Conservation (phyloP, 805 yeast species). For the Metahyphopichia silvanorum region DNA sequence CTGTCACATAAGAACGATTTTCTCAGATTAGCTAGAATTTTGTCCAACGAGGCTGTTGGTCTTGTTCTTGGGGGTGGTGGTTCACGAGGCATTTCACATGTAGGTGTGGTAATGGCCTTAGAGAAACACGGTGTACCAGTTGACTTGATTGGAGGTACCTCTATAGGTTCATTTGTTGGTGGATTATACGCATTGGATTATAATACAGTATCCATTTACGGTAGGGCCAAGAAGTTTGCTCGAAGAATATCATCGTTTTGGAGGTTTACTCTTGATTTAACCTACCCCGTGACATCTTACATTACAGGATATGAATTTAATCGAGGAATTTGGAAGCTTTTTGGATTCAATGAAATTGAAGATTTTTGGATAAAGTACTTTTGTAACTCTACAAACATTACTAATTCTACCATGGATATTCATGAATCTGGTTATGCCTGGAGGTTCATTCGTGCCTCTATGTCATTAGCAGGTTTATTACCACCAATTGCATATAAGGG, state of each 20-base stretch:
- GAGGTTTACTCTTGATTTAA: slow-evolving; percentile 80
- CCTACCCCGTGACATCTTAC: slow-evolving; percentile 91
- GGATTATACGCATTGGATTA: slow-evolving; percentile 92
- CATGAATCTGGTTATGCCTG: slow-evolving; percentile 92
- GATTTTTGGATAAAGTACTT: slow-evolving; percentile 92
- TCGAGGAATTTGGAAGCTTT: slow-evolving; percentile 94
- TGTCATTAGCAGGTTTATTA: slow-evolving; percentile 90
- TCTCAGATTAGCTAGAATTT: slow-evolving; percentile 79
- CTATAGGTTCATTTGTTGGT: slow-evolving; percentile 94
- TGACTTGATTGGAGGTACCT: slow-evolving; percentile 93
- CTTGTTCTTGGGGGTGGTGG: slow-evolving; percentile 97
- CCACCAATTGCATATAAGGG: slow-evolving; percentile 91
- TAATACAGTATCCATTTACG: slow-evolving; percentile 86
- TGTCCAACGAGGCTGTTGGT: slow-evolving; percentile 93
- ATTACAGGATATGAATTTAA: slow-evolving; percentile 97
- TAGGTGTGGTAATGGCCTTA: slow-evolving; percentile 86
- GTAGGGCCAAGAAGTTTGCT: slow-evolving; percentile 82
- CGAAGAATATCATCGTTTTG: slow-evolving; percentile 79
- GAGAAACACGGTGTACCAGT: slow-evolving; percentile 93
- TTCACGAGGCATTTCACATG: slow-evolving; percentile 89
- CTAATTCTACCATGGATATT: slow-evolving; percentile 92
- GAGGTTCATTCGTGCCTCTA: slow-evolving; percentile 93
- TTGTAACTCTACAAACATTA: slow-evolving; percentile 91
- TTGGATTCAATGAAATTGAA: slow-evolving; percentile 89
- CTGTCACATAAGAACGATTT: slow-evolving; percentile 81